Conservation (phyloP, 805 yeast genomes). For the Spathaspora hagerdaliae region DNA sequence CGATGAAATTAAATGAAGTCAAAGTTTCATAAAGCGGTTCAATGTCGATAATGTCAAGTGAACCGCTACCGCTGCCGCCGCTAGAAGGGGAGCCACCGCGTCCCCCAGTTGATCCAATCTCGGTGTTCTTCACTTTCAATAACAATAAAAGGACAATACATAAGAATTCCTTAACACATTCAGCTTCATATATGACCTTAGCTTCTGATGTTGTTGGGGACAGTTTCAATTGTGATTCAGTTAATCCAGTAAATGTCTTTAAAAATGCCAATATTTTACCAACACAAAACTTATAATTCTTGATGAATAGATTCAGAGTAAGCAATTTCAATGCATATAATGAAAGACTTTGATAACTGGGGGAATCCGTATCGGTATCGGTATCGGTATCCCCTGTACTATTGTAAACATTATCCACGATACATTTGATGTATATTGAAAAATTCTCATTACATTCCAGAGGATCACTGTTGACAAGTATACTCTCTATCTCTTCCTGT, state of each 20-base stretch:
- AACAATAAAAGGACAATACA: slow-evolving; percentile 30
- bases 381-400: slow-evolving; percentile 6
- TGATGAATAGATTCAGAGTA: slow-evolving; percentile 34
- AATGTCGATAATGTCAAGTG: slow-evolving; percentile 10
- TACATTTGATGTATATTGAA: slow-evolving; percentile 27
- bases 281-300: slow-evolving; percentile 31
- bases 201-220: neutral
- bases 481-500: slow-evolving; percentile 7
- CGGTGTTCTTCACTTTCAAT: slow-evolving; percentile 25
- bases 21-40: slow-evolving; percentile 18
- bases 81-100: neutral
- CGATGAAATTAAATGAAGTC: slow-evolving; percentile 21
- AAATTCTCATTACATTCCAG: slow-evolving; percentile 37
- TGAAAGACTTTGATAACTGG: slow-evolving; percentile 29
- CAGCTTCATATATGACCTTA: slow-evolving; percentile 14
- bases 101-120: too few species aligned
- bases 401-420: slow-evolving; percentile 27
- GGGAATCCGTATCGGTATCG: slow-evolving; percentile 7
- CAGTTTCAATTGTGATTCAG: neutral
- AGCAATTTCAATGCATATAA: slow-evolving; percentile 30
- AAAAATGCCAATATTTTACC: slow-evolving; percentile 36
- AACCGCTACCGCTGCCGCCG: neutral
- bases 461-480: slow-evolving; percentile 34
- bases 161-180: slow-evolving; percentile 29
- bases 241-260: slow-evolving; percentile 19